phyloP scores from a whole-genome alignment of 2,329 filamentous ascomycete genomes.

The Pestalotiopsis sp. region DNA sequence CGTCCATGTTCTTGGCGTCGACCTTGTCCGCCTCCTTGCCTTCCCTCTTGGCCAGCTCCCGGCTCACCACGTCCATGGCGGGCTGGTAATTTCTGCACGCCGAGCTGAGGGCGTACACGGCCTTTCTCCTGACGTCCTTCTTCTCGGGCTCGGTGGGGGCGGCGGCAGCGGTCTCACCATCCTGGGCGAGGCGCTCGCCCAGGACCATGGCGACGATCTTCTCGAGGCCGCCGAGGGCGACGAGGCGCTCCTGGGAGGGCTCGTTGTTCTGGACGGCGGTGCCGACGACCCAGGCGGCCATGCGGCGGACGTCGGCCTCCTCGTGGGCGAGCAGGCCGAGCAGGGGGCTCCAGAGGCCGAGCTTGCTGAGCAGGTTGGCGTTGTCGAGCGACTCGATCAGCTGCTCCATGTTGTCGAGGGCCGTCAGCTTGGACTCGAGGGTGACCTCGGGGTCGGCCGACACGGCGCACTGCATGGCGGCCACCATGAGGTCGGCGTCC shows the following conservation, averaged over 20 bases:
- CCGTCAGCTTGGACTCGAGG: conserved; percentile 76
- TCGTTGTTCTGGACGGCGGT: conserved; percentile 97
- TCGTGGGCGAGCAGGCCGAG: conserved; percentile 69
- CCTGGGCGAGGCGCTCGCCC: conserved; percentile 24
- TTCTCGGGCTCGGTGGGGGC: conserved; percentile 51
- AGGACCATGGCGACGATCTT: conserved; percentile 66
- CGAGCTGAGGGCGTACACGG: conserved; percentile 85
- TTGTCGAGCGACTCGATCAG: conserved; percentile 93
- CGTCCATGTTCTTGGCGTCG: conserved; percentile 88
- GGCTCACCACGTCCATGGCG: conserved; percentile 69
- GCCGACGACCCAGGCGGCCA: conserved; percentile 92
- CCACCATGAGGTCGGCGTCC: conserved; percentile 90
- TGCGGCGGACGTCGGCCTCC: conserved; percentile 74
- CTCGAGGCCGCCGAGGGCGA: conserved; percentile 68
- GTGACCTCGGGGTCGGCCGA: conserved; percentile 63
- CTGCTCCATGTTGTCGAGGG: conserved; percentile 95
- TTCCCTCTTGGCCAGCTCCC: conserved; percentile 56
- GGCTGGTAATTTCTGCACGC: conserved; percentile 89
- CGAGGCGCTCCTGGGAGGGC: conserved; percentile 74
- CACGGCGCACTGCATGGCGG: conserved; percentile 76
- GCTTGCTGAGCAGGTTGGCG: conserved; percentile 84
- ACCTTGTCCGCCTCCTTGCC: conserved; percentile 62
- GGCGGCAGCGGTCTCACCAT: conserved; percentile 13
- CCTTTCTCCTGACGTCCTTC: conserved; percentile 77
- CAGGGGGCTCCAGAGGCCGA: conserved; percentile 82